Percentiles rank a stretch among this genome's conserved stretches.
phyloP scores from a whole-genome alignment of 331 rosid genomes.

The Spiraea crenata region DNA sequence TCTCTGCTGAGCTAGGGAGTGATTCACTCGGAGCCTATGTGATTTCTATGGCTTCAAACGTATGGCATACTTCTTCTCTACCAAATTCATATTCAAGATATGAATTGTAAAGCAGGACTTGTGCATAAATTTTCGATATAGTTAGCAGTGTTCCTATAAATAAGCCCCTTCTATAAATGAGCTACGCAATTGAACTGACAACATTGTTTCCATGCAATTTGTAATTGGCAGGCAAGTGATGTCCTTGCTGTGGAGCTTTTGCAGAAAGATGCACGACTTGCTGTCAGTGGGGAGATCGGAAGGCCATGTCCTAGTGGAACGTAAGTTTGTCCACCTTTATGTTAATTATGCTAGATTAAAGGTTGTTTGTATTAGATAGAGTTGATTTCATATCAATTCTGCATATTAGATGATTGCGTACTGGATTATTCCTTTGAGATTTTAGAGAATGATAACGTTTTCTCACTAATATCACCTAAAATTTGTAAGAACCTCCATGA shows the following conservation, averaged over 20 bases:
- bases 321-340: conserved; percentile 45
- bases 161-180: neutral
- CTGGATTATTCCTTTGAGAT: neutral
- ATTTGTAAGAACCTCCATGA: conserved; percentile 1
- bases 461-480: neutral
- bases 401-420: neutral
- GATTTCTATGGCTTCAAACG: conserved; percentile 95
- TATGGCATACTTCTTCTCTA: conserved; percentile 33
- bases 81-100: conserved; percentile 19
- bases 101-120: conserved; percentile 6
- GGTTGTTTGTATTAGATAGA: neutral
- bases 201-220: conserved; percentile 17
- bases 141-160: too few relatives aligned
- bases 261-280: conserved; percentile 89
- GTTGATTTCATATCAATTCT: neutral
- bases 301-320: conserved; percentile 86
- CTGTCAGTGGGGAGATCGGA: conserved; percentile 78
- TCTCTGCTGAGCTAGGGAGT: conserved; percentile 90
- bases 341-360: conserved; percentile 3
- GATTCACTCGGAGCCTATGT: conserved; percentile 93
- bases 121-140: conserved; percentile 11
- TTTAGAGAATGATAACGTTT: neutral
- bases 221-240: conserved; percentile 74
- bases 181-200: neutral
- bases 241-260: conserved; percentile 96